Base-by-base conservation (phyloP, 2,329 filamentous ascomycete species). In the Cladobotryum protrusum region DNA sequence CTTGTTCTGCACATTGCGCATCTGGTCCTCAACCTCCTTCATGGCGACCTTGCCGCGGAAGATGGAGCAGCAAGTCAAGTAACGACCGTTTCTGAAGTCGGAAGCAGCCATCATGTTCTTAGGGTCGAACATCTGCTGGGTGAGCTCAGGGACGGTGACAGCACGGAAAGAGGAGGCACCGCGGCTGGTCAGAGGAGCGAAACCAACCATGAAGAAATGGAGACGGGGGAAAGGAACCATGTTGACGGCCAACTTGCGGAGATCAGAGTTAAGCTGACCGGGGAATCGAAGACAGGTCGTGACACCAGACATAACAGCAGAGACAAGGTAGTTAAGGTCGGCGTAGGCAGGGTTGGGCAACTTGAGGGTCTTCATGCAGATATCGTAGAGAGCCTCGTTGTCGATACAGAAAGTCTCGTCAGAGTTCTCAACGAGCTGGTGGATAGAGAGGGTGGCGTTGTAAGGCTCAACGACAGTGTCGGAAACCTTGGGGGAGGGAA, bases 51-150 rank as follows among this genome's bases (percentile, higher is more conserved):
- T 96, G 69, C 93, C 93, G 75, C 93, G 93, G 89, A 99, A 99
- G 77, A 99, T 96, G 71, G 93, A 91, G 73, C 87, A 97, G 86
- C 93, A 99, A 63, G 93, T 99, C 68, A 99, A 85, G 82, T 99
- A 99, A 68, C 93, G 93, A 73, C 93, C 93, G 75, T 97, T 99
- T 67, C 93, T 89, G 90, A 99, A 99, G 80, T 99, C 93, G 58
- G 91, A 95, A 59, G 93, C 93, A 77, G 93, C 93, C 93, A 99
- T 99, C 92, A 99, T 99, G 86, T 99, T 99, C 90, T 97, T 99
- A 68, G 93, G 92, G 81, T 99, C 93, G 81, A 95, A 99, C 90
- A 99, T 97, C 77, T 99, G 93, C 81, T 99, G 93, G 67, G 93
- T 97, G 73, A 99, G 83, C 82, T 99, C 93, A 52, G 93, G 92